Conservation (phyloP, 176 grass and related monocot species). For the Hyparrhenia diplandra region DNA sequence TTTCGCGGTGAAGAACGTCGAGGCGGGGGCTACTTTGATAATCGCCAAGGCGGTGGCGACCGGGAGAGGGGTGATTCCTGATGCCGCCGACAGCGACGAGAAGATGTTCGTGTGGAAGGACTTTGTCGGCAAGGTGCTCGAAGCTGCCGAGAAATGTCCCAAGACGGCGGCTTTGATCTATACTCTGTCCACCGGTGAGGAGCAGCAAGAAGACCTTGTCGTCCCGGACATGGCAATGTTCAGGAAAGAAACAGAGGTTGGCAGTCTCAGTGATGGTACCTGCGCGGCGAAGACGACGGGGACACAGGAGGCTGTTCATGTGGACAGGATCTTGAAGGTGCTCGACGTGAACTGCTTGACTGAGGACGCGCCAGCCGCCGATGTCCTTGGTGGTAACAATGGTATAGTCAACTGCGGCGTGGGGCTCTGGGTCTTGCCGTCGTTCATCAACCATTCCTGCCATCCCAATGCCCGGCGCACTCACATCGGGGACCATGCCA, state of each 20-base stretch:
- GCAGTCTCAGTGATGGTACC: neutral
- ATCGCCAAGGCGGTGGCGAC: conserved; percentile 60
- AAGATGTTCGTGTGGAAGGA: conserved; percentile 95
- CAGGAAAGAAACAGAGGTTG: conserved; percentile 26
- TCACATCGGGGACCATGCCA: conserved; percentile 58
- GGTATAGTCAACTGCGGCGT: conserved; percentile 48
- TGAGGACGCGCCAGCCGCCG: conserved; percentile 47
- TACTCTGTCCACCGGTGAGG: conserved; percentile 55
- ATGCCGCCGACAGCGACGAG: conserved; percentile 37
- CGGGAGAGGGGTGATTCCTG: conserved; percentile 68
- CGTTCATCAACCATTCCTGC: conserved; percentile 91
- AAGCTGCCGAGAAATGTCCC: conserved; percentile 53
- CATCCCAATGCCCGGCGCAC: conserved; percentile 60
- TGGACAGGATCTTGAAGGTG: conserved; percentile 64
- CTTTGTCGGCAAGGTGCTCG: conserved; percentile 71
- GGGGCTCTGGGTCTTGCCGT: conserved; percentile 79
- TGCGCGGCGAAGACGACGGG: neutral
- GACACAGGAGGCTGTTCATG: conserved; percentile 30
- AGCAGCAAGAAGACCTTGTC: conserved; percentile 28
- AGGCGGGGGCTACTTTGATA: conserved; percentile 52
- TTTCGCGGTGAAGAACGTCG: conserved; percentile 58
- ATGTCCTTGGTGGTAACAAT: conserved; percentile 45
- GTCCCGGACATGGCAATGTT: conserved; percentile 54
- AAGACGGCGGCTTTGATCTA: conserved; percentile 56
- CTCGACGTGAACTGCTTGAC: conserved; percentile 86